Percentiles rank a stretch among this genome's conserved stretches.
These are phyloP conservation scores for Kodamaea lidongshanica DNA, from an alignment of 805 yeast genomes.

Conservation along the genomic window DNA sequence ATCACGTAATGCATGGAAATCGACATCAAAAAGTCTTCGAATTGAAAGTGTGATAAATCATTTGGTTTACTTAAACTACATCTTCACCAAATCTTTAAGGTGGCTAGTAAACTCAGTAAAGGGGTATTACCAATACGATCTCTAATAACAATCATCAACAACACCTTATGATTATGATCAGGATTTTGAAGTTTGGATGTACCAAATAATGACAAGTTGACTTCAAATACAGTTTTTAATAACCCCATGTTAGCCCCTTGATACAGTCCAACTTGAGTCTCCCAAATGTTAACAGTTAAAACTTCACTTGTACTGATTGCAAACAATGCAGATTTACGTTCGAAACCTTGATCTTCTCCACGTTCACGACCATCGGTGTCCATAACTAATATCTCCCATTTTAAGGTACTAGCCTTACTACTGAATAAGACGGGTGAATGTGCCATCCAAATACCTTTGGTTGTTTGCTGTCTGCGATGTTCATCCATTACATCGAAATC, in stretches of 20 bases:
- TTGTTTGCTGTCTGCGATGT: constrained; percentile 75
- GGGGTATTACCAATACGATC: constrained; percentile 91
- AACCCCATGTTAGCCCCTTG: constrained; percentile 98
- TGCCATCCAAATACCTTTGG: constrained; percentile 44
- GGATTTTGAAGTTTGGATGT: constrained; percentile 39
- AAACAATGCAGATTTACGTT: constrained; percentile 90
- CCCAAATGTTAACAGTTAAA: constrained; percentile 91
- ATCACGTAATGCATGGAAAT: constrained; percentile 77
- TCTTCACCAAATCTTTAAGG: constrained; percentile 68
- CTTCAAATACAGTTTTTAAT: constrained; percentile 93
- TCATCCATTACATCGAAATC: constrained; percentile 93
- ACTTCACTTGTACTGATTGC: constrained; percentile 90
- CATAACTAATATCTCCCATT: constrained; percentile 60
- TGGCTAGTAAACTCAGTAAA: constrained; percentile 57
- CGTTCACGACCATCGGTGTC: constrained; percentile 99
- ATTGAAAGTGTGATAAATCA: constrained; percentile 45
- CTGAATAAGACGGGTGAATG: constrained; percentile 30
- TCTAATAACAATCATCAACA: constrained; percentile 80
- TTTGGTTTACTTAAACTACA: constrained; percentile 83
- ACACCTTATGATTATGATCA: constrained; percentile 54
- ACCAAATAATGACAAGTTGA: constrained; percentile 80
- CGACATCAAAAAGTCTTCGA: constrained; percentile 76
- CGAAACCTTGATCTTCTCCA: constrained; percentile 98
- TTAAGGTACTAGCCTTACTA: constrained; percentile 7
- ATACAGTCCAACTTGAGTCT: constrained; percentile 91